Evolutionary conservation across 2,329 filamentous ascomycete genomes (phyloP).

Genomic region (Diaporthe citriasiana): DNA sequence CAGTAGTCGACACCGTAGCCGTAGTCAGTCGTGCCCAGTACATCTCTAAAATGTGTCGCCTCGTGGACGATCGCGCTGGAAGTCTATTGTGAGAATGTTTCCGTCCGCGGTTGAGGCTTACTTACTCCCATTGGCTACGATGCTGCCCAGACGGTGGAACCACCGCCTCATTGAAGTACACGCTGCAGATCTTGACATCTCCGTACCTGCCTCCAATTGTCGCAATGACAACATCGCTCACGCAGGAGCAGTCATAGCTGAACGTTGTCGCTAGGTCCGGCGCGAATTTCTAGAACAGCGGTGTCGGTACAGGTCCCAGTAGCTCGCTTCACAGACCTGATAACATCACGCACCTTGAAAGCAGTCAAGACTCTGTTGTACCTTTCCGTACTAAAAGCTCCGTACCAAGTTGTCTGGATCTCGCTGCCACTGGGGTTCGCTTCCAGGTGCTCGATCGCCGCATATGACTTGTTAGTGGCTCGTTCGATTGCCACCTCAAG

Average conservation of each 20-base stretch:
- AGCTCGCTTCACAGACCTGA: background rate
- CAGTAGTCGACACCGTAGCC: slow-evolving; percentile 4
- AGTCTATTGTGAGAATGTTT: background rate
- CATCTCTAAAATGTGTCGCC: slow-evolving; percentile 7
- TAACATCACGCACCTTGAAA: background rate
- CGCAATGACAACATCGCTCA: background rate
- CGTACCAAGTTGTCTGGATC: background rate
- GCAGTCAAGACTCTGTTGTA: background rate
- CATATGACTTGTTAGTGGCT: slow-evolving; percentile 12
- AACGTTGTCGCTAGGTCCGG: slow-evolving; percentile 8
- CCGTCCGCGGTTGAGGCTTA: background rate
- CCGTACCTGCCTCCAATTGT: background rate
- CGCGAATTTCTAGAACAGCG: background rate
- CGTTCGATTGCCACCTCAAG: slow-evolving; percentile 15
- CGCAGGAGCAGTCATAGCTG: slow-evolving; percentile 9
- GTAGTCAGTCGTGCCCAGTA: background rate
- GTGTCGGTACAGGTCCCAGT: background rate
- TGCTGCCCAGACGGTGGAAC: slow-evolving; percentile 5
- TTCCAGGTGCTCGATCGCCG: slow-evolving; percentile 21
- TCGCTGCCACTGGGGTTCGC: slow-evolving; percentile 9
- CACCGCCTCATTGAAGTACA: slow-evolving; percentile 10
- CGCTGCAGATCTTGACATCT: slow-evolving; percentile 1
- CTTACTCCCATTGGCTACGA: slow-evolving; percentile 22
- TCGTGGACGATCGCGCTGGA: background rate
- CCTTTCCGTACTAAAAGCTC: background rate